Evolutionary conservation across 2,329 filamentous ascomycete species (phyloP), one percentile per base, ranked within the genome.

Genomic region (Ceratocystis destructans): DNA sequence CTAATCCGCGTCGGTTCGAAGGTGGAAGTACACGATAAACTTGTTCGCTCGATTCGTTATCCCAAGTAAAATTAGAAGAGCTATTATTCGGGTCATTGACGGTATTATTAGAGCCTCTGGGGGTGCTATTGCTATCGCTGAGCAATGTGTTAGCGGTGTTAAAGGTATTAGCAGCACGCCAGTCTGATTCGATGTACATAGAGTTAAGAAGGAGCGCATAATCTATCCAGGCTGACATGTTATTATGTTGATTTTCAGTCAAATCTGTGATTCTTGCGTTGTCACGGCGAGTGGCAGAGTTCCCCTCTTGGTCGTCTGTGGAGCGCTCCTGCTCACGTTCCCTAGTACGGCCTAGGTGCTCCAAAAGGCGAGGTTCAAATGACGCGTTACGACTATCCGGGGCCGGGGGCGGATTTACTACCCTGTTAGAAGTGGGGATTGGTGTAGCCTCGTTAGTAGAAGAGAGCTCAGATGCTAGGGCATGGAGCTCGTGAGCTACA

Each of bases 401-500:
- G 37, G 37, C 37, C 37, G 37, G 37, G 37, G 37, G 10, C 37
- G 37, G 37, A 15, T 41, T 41, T 15, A 41, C 37, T 41, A 41
- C 37, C 15, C 37, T 41, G 37, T 41, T 41, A 12, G 3, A 37
- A 37, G 10, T 37, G 33, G 33, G 33, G 37, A 41, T 41, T 12
- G 12, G 37, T 41, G 3, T 12, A 41, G 37, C 10, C 37, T 41
- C 37, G 37, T 41, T 25, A 12, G 53, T 15, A 31, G 31, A 28
- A 57, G 53, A 17, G 12, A 53, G 48, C 48, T 53, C 48, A 22
- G 48, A 25, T 20, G 48, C 48, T 12, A 12, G 22, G 17, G 48
- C 8, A 10, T 53, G 45, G 57, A 67, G 64, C 12, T 63, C 62
- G 31, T 44, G 57, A 3, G 63, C 33, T 20, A 67, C 15, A 45